Conservation (phyloP, 257 asterid species). For the Solanum sejunctum region DNA sequence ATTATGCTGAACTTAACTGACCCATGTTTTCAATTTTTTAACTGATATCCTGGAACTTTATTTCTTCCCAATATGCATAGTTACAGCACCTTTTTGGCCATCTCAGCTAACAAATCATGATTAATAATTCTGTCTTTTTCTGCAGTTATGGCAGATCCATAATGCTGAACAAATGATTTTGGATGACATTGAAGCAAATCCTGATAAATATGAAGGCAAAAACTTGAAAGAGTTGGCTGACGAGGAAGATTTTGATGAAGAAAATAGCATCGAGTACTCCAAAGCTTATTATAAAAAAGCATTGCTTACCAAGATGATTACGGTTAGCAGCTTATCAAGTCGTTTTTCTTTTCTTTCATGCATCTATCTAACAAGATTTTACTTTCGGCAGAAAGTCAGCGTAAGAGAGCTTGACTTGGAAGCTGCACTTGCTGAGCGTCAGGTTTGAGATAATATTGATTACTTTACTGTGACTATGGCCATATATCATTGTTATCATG, state of each 20-base stretch:
- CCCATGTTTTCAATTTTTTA: neutral
- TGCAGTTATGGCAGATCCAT: conserved; percentile 87
- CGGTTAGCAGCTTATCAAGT: conserved; percentile 31
- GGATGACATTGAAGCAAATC: conserved; percentile 80
- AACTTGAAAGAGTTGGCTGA: conserved; percentile 56
- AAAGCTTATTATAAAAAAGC: conserved; percentile 66
- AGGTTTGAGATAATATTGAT: conserved; percentile 37
- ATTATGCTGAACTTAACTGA: neutral
- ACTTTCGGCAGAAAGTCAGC: conserved; percentile 51
- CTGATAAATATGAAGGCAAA: conserved; percentile 58
- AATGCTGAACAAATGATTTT: conserved; percentile 93
- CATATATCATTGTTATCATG: neutral
- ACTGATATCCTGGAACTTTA: neutral
- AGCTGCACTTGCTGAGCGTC: conserved; percentile 90
- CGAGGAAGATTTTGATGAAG: conserved; percentile 66
- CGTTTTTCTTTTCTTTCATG: neutral
- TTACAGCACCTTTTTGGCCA: neutral
- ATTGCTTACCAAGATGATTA: conserved; percentile 39
- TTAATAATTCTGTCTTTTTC: neutral
- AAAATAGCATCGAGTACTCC: conserved; percentile 45
- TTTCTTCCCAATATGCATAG: neutral
- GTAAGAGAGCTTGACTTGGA: conserved; percentile 82
- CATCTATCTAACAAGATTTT: conserved; percentile 15
- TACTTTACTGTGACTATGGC: neutral
- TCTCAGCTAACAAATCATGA: neutral